Conservation (phyloP, 441 rosid genomes). For the Mallotus repandus region DNA sequence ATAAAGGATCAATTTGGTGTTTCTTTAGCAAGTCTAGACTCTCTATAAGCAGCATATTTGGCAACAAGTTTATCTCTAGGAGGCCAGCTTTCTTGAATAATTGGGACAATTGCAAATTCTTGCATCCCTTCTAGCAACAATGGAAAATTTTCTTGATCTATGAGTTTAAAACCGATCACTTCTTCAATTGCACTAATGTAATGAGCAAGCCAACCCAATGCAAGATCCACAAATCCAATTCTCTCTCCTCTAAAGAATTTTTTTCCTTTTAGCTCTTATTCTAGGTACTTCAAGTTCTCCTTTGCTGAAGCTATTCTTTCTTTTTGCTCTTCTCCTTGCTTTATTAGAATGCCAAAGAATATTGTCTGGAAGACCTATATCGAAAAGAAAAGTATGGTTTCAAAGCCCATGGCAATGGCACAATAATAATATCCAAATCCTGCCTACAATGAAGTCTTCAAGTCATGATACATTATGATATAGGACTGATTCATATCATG, state of each 20-base stretch:
- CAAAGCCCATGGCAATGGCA: no score
- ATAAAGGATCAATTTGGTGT: not conserved
- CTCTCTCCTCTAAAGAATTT: slow-evolving; percentile 40
- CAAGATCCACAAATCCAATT: slow-evolving; percentile 26
- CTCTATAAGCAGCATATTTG: not conserved
- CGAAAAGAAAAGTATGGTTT: no score
- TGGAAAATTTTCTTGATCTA: slow-evolving; percentile 15
- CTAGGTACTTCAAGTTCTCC: slow-evolving; percentile 23
- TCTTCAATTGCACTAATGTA: slow-evolving; percentile 2
- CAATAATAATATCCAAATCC: not conserved
- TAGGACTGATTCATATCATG: no score
- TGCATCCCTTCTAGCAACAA: not conserved
- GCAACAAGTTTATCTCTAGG: not conserved
- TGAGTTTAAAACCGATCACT: not conserved
- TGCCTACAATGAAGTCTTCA: not conserved
- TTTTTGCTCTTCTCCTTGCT: slow-evolving; percentile 26
- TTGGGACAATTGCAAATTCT: not conserved
- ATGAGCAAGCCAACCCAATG: slow-evolving; percentile 16
- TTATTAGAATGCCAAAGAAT: not conserved
- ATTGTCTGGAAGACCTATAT: slow-evolving; percentile 3
- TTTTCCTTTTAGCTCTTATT: slow-evolving; percentile 32
- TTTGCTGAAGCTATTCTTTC: slow-evolving; percentile 18
- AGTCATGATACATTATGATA: no score
- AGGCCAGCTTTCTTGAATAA: slow-evolving; percentile 18
- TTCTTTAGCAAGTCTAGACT: not conserved